Percentiles rank a stretch among this genome's conserved stretches.
phyloP scores from a whole-genome alignment of 2,329 filamentous ascomycete species.

The Beauveria sp. region DNA sequence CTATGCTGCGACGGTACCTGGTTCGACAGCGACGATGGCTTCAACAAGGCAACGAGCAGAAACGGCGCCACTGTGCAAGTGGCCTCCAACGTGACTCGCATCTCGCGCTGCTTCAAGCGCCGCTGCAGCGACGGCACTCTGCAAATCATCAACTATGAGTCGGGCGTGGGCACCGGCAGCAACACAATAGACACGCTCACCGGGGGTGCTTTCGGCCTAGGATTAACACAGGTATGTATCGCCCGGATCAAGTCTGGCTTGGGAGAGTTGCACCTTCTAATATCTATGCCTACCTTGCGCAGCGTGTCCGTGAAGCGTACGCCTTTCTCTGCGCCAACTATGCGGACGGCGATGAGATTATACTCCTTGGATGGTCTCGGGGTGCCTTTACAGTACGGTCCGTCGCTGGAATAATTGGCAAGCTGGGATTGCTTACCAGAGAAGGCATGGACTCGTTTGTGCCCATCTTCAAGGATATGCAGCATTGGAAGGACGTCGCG shows the following conservation, averaged over 20 bases:
- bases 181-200: constrained; percentile 41
- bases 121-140: constrained; percentile 42
- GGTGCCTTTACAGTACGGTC: constrained; percentile 53
- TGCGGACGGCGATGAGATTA: constrained; percentile 47
- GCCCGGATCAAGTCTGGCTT: not conserved
- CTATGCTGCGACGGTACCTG: constrained; percentile 48
- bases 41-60: constrained; percentile 30
- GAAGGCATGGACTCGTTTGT: constrained; percentile 47
- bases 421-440: constrained; percentile 44
- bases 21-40: constrained; percentile 46
- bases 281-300: not conserved
- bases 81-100: constrained; percentile 54
- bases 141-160: constrained; percentile 55
- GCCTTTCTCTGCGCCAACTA: constrained; percentile 57
- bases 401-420: constrained; percentile 44
- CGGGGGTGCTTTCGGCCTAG: constrained; percentile 48
- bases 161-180: constrained; percentile 50
- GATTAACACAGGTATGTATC: constrained; percentile 42
- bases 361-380: constrained; percentile 50
- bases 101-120: constrained; percentile 48
- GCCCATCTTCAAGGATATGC: constrained; percentile 49
- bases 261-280: constrained; percentile 5
- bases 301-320: constrained; percentile 54
- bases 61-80: constrained; percentile 37
- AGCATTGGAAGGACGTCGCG: constrained; percentile 39